phyloP scores from a whole-genome alignment of 768 basidiomycete genomes.

The Cantharellus cinnabarinus region DNA sequence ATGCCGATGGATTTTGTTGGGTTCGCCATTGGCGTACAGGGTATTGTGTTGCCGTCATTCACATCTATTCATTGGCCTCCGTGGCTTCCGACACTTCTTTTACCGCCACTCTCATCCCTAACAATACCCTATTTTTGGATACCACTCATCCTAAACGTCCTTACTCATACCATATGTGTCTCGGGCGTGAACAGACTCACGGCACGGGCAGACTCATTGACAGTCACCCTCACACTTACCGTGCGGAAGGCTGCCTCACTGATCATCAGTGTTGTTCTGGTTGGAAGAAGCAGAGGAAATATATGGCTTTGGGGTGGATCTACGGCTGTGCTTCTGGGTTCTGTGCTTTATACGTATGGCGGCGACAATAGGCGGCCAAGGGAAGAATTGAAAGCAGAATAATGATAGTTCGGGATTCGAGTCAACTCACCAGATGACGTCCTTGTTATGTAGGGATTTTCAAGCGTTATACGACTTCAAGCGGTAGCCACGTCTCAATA shows the following conservation, averaged over 20 bases:
- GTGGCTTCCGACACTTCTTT: constrained; percentile 1
- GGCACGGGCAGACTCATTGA: constrained; percentile 48
- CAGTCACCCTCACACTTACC: constrained; percentile 60
- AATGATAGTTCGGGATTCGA: background rate
- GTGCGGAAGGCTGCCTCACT: constrained; percentile 66
- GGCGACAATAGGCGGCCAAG: background rate
- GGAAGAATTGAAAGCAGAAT: background rate
- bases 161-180: constrained; percentile 70
- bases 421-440: too few species aligned
- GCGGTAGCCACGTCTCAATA: too few species aligned
- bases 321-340: constrained; percentile 45
- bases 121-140: constrained; percentile 39
- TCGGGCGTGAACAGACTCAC: constrained; percentile 77
- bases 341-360: constrained; percentile 39
- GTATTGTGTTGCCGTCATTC: background rate
- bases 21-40: background rate
- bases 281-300: constrained; percentile 23
- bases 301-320: constrained; percentile 48
- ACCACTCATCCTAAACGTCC: constrained; percentile 51
- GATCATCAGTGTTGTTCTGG: constrained; percentile 37
- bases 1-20: background rate
- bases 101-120: constrained; percentile 19
- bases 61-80: constrained; percentile 1
- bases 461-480: too few species aligned
- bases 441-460: too few species aligned